Evolutionary conservation across 2,329 filamentous ascomycete genomes (phyloP), one percentile per base, ranked within the genome.

Genomic region (Sarocladium brachiariae): DNA sequence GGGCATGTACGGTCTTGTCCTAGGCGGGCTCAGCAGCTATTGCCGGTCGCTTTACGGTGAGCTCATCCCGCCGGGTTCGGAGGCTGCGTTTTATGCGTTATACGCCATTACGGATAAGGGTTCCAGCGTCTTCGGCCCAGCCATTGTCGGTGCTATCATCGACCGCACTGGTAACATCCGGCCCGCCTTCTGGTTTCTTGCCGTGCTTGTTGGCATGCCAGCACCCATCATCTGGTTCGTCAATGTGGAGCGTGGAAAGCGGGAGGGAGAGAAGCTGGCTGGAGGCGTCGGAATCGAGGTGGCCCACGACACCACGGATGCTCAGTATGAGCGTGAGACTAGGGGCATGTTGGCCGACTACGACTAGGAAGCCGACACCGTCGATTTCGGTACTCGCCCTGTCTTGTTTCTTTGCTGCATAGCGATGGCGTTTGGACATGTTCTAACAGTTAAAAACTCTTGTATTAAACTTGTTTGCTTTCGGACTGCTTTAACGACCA

Each of bases 81-180:
- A 99, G 68, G 91, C 93, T 0, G 91, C 92, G 0, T 99, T 99
- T 63, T 99, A 95, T 64, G 91, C 92, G 0, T 75, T 99, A 2
- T 99, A 97, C 63, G 93, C 93, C 31, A 96, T 97, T 56, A 97
- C 93, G 2, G 93, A 99, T 66, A 99, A 99, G 67, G 91, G 92
- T 1, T 93, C 87, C 19, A 95, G 88, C 63, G 76, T 97, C 2
- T 96, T 99, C 66, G 93, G 93, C 0, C 93, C 93, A 0, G 87
- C 89, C 0, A 92, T 99, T 63, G 93, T 99, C 0, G 93, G 91
- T 1, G 82, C 84, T 11, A 96, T 99, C 56, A 96, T 93, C 11
- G 91, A 97, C 67, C 80, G 74, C 48, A 86, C 85, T 24, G 87
- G 87, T 4, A 84, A 87, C 58, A 92, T 93, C 52, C 77, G 88